Evolutionary conservation across 2,329 filamentous ascomycete species (phyloP), one percentile per base, ranked within the genome.

Genomic region (Acarospora socialis): DNA sequence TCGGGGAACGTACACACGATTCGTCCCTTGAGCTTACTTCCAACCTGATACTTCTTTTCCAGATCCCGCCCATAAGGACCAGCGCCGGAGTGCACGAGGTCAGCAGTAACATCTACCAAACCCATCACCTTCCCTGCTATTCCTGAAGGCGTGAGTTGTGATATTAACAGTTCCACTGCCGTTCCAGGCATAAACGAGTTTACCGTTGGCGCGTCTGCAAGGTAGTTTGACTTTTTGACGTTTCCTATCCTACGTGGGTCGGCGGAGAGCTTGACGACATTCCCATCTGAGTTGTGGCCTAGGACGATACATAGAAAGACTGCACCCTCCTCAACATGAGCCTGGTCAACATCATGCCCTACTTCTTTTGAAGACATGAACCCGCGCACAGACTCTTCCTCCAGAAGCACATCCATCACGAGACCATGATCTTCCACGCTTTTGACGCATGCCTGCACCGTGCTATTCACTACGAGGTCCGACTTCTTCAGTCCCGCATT

Each of bases 401-500:
- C 65, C 5, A 95, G 62, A 12, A 83, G 83, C 21, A 95, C 59
- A 45, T 94, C 83, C 83, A 98, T 93, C 34, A 95, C 72, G 36
- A 90, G 69, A 39, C 90, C 90, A 49, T 93, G 86, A 46, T 98
- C 92, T 55, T 98, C 87, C n/a, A 92, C 78, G 54, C 87, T 98
- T 30, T 70, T 59, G 16, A 98, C 77, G 0, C 84, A 78, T 2
- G 84, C 87, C 67, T 95, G 92, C 13, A 95, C 62, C 27, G 81
- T 84, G 42, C 65, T 68, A 48, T 92, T 78, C 23, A 68, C 57
- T 7, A 90, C 73, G 7, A 94, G 56, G 46, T 83, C 82, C 23
- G 78, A 72, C 43, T 72, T 68, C 3, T 69, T 63, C 14, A 98
- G 61, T 1, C 81, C 77, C 2, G 69, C 68, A 52, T 98, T 98